Conservation (phyloP, 305 asterid genomes). For the Solanum chacoense region DNA sequence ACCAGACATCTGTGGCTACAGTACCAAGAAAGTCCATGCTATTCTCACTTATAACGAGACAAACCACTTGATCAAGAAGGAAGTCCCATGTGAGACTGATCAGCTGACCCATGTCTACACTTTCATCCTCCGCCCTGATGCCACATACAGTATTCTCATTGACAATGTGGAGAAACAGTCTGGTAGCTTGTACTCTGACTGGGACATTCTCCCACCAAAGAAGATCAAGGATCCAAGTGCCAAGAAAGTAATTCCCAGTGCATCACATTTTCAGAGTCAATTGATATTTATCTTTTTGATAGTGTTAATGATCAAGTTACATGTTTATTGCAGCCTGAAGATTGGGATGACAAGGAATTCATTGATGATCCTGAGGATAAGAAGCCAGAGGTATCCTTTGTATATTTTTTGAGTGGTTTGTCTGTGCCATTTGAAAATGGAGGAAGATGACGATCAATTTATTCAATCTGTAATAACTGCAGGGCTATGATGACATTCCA, state of each 20-base stretch:
- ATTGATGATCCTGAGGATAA: conserved; percentile 90
- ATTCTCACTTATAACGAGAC: conserved; percentile 65
- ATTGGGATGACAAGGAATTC: conserved; percentile 95
- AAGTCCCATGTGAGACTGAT: conserved; percentile 97
- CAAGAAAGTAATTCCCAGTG: conserved; percentile 52
- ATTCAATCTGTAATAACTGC: background rate
- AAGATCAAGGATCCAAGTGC: conserved; percentile 90
- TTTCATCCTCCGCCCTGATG: conserved; percentile 84
- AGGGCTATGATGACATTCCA: conserved; percentile 96
- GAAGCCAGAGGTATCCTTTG: conserved; percentile 68
- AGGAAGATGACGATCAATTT: background rate
- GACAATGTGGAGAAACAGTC: conserved; percentile 88
- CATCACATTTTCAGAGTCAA: background rate
- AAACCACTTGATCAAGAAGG: conserved; percentile 90
- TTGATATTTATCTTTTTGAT: background rate
- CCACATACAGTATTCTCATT: conserved; percentile 81
- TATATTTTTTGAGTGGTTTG: background rate
- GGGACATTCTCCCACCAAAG: conserved; percentile 91
- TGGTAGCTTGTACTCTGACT: conserved; percentile 88
- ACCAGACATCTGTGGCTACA: conserved; percentile 94
- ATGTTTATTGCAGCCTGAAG: conserved; percentile 64
- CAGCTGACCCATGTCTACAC: conserved; percentile 86
- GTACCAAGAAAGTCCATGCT: conserved; percentile 89
- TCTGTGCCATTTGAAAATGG: background rate
- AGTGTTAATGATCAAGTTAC: background rate